These are phyloP conservation scores for Achlya hypogyna DNA, from an alignment of 352 stramenopile species.

Conservation along the genomic window DNA sequence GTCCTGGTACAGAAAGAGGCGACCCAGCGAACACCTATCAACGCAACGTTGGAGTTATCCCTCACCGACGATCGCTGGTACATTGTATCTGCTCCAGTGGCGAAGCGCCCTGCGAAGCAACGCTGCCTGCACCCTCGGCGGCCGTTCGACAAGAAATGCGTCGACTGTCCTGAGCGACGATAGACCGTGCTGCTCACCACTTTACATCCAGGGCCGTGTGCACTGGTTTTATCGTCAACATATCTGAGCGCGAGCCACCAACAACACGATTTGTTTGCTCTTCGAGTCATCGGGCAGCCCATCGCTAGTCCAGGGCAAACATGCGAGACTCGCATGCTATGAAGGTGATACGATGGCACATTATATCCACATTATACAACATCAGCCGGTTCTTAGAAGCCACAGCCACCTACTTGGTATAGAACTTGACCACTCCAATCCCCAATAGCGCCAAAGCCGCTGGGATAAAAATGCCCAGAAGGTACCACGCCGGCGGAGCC, in stretches of 20 bases:
- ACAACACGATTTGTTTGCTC: no score
- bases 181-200: no score
- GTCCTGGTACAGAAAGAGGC: background rate
- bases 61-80: background rate
- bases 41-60: background rate
- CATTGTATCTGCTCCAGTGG: background rate
- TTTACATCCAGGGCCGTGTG: no score
- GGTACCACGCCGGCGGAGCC: background rate
- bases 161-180: constrained; percentile 5
- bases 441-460: background rate
- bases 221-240: no score
- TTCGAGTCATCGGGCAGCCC: no score
- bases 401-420: no score
- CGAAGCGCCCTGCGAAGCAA: background rate
- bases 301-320: no score
- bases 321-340: no score
- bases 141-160: constrained; percentile 8
- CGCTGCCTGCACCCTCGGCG: constrained; percentile 13
- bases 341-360: no score
- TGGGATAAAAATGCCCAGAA: background rate
- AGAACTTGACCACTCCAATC: background rate
- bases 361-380: background rate
- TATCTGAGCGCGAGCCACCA: no score
- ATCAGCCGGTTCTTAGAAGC: no score
- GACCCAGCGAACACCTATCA: background rate